These are phyloP conservation scores for Phragmites australis DNA, from an alignment of 176 grass and related monocot genomes.

Conservation along the genomic window DNA sequence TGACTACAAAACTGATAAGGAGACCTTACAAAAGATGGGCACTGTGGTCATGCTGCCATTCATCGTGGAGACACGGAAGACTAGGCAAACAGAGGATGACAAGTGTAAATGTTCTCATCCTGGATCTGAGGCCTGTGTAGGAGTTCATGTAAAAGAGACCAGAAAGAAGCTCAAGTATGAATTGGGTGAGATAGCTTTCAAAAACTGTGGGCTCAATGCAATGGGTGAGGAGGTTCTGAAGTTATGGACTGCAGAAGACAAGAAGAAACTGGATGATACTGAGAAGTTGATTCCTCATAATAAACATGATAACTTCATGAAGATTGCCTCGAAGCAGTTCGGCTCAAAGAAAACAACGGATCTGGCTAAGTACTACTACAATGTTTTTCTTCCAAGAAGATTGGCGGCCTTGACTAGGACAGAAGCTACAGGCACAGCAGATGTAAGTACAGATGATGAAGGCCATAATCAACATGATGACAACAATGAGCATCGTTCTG, in stretches of 20 bases:
- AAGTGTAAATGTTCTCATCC: slow-evolving; percentile 44
- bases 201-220: slow-evolving; percentile 39
- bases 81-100: slow-evolving; percentile 13
- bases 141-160: slow-evolving; percentile 32
- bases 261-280: slow-evolving; percentile 38
- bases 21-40: slow-evolving; percentile 33
- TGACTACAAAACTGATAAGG: slow-evolving; percentile 33
- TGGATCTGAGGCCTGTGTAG: slow-evolving; percentile 47
- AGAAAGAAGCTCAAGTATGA: slow-evolving; percentile 31
- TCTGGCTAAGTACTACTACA: slow-evolving; percentile 41
- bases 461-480: not conserved
- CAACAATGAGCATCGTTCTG: slow-evolving; percentile 1
- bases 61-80: slow-evolving; percentile 2
- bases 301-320: slow-evolving; percentile 37
- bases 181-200: slow-evolving; percentile 46
- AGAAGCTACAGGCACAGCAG: slow-evolving; percentile 14
- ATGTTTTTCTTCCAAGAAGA: slow-evolving; percentile 55
- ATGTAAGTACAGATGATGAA: slow-evolving; percentile 16
- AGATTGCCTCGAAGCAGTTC: slow-evolving; percentile 37
- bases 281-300: slow-evolving; percentile 34
- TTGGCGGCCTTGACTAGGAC: slow-evolving; percentile 40
- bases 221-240: slow-evolving; percentile 47
- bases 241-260: slow-evolving; percentile 40
- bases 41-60: slow-evolving; percentile 28
- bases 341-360: slow-evolving; percentile 17